Base-by-base conservation (phyloP, 2,329 filamentous ascomycete species). In the Alternaria sp. region DNA sequence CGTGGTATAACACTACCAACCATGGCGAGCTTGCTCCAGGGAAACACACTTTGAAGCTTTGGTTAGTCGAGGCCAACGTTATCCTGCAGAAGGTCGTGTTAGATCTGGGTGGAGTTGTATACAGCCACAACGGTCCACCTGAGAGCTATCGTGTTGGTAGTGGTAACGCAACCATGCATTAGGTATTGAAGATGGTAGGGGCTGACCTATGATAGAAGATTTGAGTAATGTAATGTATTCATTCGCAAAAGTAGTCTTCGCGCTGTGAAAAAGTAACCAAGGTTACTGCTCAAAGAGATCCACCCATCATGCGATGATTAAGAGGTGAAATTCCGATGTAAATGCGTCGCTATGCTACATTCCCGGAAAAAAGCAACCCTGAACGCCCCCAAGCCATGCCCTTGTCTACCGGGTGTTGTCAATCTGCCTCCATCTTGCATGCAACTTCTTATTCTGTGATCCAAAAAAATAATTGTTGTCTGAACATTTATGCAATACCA, bases 1-100 rank as follows among this genome's bases (percentile, higher is more conserved):
- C 83, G 8, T 87, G 85, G 85, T 78, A 74, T 5, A 83, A 81
- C 53, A 80, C 77, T 16, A 82, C 81, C 11, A 79, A 77, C 34
- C 77, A 65, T 68, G 79, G 60, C 4, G 72, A 40, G 3, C 65
- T 72, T 4, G 64, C 58, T 2, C 60, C 75, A 1, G 82, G 82
- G 4, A 77, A 74, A 64, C 81, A 83, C 57, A 81, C 74, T 9
- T 52, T 84, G 57, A 81, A 79, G 63, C 50, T 84, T 16, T 83
- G 81, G 81, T 69, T 81, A 8, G 73, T 83, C 14, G 81, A 83
- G 73, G 79, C 81, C 6, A 81, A 80, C 56, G 76, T 84, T 9
- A 65, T 77, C 14, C 30, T 78, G 57, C 74, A 78, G 63, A 79
- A 76, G 70, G 68, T 78, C 3, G 72, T 78, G n/a, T 6, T 79